Conservation (phyloP, 129 eudicot species). For the Arctium lappa region DNA sequence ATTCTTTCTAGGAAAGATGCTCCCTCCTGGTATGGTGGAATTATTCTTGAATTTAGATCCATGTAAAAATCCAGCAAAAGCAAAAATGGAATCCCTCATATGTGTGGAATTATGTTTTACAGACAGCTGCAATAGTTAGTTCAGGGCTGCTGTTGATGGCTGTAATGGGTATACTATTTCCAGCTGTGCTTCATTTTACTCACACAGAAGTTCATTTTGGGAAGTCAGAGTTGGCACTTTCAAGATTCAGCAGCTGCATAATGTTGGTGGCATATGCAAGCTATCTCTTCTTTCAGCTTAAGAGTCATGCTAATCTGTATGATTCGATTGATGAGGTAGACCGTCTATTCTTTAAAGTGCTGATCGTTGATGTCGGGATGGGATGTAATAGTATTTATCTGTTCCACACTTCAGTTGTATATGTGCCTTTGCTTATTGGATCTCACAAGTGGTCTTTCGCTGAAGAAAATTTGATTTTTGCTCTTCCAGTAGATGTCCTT, state of each 20-base stretch:
- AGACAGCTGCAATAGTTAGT: constrained; percentile 87
- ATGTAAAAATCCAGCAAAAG: neutral
- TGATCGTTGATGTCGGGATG: too few relatives aligned
- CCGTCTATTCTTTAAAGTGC: neutral
- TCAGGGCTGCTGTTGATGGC: constrained; percentile 96
- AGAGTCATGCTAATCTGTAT: constrained; percentile 60
- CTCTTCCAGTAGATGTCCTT: too few relatives aligned
- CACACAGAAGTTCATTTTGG: constrained; percentile 80
- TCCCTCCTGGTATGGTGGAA: neutral
- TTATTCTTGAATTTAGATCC: neutral
- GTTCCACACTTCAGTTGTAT: too few relatives aligned
- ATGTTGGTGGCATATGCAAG: constrained; percentile 95
- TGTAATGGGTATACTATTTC: constrained; percentile 86
- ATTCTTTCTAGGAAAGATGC: neutral
- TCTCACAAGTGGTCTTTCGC: too few relatives aligned
- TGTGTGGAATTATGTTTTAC: constrained; percentile 21
- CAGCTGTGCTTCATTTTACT: constrained; percentile 91
- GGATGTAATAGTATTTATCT: too few relatives aligned
- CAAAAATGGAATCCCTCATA: constrained; percentile 9
- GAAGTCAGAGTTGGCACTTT: constrained; percentile 87
- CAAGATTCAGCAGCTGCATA: constrained; percentile 19
- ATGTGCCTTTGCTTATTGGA: too few relatives aligned
- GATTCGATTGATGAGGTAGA: constrained; percentile 51
- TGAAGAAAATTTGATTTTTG: too few relatives aligned
- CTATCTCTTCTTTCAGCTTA: constrained; percentile 91